Evolutionary conservation across 768 basidiomycete genomes (phyloP).

Genomic region (Suillus decipiens): DNA sequence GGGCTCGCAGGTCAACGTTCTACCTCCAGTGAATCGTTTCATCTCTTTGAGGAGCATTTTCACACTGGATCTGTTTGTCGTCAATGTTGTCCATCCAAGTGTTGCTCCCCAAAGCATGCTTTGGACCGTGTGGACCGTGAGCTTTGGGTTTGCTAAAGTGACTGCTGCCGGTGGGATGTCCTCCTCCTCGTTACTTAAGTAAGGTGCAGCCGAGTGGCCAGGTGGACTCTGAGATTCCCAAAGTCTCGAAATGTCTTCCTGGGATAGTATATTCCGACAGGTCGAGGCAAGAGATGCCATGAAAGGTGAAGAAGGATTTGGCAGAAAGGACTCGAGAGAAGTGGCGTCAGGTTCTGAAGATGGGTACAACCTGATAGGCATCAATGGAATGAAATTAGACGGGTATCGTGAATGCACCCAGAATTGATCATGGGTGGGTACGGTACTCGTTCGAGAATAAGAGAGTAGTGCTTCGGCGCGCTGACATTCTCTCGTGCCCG

Average conservation of each 20-base stretch:
- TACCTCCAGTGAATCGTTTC: slow-evolving; percentile 29
- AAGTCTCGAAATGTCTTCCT: slow-evolving; percentile 32
- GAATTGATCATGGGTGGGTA: slow-evolving; percentile 44
- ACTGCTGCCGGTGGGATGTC: slow-evolving; percentile 56
- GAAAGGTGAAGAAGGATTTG: slow-evolving; percentile 35
- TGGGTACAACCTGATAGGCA: slow-evolving; percentile 58
- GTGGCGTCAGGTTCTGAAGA: slow-evolving; percentile 23
- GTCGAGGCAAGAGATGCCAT: slow-evolving; percentile 50
- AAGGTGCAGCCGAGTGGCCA: background rate
- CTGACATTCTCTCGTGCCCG: slow-evolving; percentile 64
- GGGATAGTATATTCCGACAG: slow-evolving; percentile 55
- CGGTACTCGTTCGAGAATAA: slow-evolving; percentile 15
- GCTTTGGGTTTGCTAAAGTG: slow-evolving; percentile 53
- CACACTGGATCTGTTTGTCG: slow-evolving; percentile 80
- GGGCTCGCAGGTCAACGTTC: slow-evolving; percentile 7
- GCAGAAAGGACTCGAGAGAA: slow-evolving; percentile 5
- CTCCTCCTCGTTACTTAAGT: slow-evolving; percentile 19
- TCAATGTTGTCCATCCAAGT: slow-evolving; percentile 82
- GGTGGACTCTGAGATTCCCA: background rate
- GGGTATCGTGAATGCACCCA: slow-evolving; percentile 68
- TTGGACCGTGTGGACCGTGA: slow-evolving; percentile 78
- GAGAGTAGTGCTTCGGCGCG: slow-evolving; percentile 65
- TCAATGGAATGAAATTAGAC: slow-evolving; percentile 51
- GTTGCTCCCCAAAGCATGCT: slow-evolving; percentile 70
- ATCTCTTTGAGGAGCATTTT: slow-evolving; percentile 74